Base-by-base conservation (phyloP, 2,329 filamentous ascomycete genomes). In the Pseudocercospora vitis region DNA sequence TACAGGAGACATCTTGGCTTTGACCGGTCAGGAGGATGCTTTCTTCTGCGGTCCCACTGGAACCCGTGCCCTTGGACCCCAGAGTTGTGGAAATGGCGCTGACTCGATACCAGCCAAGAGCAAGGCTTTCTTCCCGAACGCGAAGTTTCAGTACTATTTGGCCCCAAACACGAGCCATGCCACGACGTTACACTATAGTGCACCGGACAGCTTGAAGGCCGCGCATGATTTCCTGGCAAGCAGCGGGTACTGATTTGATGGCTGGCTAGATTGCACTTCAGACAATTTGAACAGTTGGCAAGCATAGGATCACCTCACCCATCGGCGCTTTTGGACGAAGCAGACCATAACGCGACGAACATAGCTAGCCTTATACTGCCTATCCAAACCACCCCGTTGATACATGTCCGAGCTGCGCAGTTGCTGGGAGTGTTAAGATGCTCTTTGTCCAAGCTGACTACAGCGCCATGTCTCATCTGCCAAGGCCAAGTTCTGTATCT, bases 1-100 rank as follows among this genome's bases (percentile, higher is more conserved):
- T 24, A 56, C 12, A 16, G 56, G 58, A 11, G 53, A 58, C 23
- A 56, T 60, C 18, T 40, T 58, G 16, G 56, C 46, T 24, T 21
- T 60, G 4, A 60, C 58, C 9, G 56, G 58, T 4, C 50, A 58
- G 19, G 50, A 60, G 14, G 58, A 58, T 40, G 58, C 58, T 6
- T 58, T 60, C 52, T 58, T 60, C 48, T 60, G 58, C 48, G 57
- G 57, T 11, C 55, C 57, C 2, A 60, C 57, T 11, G 57, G 57
- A 1, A 53, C 48, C n/a, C 26, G 52, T 29, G 55, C 51, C 33
- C 46, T 60, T 6, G 57, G 55, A 12, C 49, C 55, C 11, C 57
- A 60, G 50, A 50, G 33, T 29, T 60, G 57, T 49, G 55, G 57
- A 4, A 40, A 14, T 7, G 57, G 57, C n/a, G 46, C 47, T 14